Conservation (phyloP, 2,329 filamentous ascomycete genomes). For the Fusarium heterosporum region DNA sequence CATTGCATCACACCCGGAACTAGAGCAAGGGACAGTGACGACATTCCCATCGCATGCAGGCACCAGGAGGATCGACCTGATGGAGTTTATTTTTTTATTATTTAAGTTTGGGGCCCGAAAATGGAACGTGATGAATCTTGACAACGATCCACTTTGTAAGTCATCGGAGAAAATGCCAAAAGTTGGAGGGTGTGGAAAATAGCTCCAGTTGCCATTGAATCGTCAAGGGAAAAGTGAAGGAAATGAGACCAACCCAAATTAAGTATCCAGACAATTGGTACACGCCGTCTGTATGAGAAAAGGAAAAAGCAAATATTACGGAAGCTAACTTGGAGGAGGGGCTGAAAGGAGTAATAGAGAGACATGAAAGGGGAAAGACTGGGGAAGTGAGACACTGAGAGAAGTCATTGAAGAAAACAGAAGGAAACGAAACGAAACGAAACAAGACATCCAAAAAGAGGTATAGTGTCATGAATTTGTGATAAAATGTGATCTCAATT, state of each 20-base stretch:
- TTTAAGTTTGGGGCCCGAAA: conserved; percentile 10
- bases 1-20: conserved; percentile 13
- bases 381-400: conserved; percentile 37
- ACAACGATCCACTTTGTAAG: conserved; percentile 11
- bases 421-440: conserved; percentile 5
- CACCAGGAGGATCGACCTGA: conserved; percentile 18
- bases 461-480: neutral
- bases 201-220: conserved; percentile 8
- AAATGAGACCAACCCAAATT: conserved; percentile 2
- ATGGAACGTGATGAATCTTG: conserved; percentile 21
- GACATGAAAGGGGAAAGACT: conserved; percentile 20
- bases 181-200: conserved; percentile 8
- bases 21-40: conserved; percentile 26
- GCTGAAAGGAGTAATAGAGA: conserved; percentile 26
- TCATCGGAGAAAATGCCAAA: neutral
- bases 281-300: conserved; percentile 11
- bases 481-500: neutral
- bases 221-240: neutral
- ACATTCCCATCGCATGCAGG: conserved; percentile 22
- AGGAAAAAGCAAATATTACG: conserved; percentile 28
- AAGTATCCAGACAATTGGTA: conserved; percentile 6
- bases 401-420: conserved; percentile 24
- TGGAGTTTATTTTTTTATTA: neutral
- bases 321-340: conserved; percentile 20
- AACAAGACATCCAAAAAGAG: conserved; percentile 1